These are phyloP conservation scores for Colletotrichum lindemuthianum DNA, from an alignment of 2,329 filamentous ascomycete genomes.

Conservation along the genomic window DNA sequence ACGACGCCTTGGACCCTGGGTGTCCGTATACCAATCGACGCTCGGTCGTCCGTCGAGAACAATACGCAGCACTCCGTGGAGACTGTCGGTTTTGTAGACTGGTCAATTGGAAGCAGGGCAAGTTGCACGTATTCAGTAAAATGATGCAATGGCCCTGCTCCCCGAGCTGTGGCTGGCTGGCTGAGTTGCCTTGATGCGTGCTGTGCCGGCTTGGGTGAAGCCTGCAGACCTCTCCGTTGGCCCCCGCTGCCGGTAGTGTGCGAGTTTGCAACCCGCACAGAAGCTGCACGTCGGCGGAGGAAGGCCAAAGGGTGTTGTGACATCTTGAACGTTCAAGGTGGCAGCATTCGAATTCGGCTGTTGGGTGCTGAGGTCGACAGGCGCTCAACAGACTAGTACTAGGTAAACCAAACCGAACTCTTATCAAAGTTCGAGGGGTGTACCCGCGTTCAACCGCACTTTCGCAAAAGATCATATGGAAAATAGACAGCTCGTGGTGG, in stretches of 20 bases:
- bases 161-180: too few species aligned
- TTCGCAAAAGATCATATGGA: too few species aligned
- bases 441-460: too few species aligned
- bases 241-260: slow-evolving; percentile 20
- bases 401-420: too few species aligned
- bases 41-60: slow-evolving; percentile 15
- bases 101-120: too few species aligned
- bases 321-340: slow-evolving; percentile 7
- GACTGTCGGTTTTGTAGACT: too few species aligned
- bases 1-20: slow-evolving; percentile 10
- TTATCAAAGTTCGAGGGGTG: too few species aligned
- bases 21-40: neutral
- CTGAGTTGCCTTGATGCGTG: neutral
- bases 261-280: slow-evolving; percentile 18
- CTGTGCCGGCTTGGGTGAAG: neutral
- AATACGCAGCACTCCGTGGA: neutral
- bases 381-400: neutral
- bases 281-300: slow-evolving; percentile 15
- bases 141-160: neutral
- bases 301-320: slow-evolving; percentile 15
- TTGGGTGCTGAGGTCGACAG: slow-evolving; percentile 8
- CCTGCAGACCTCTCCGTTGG: neutral
- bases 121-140: neutral
- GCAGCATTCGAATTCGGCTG: too few species aligned
- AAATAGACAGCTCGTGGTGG: too few species aligned